Evolutionary conservation across 176 grass and related monocot genomes (phyloP), one percentile per base, ranked within the genome.

Genomic region (Oryza officinalis): DNA sequence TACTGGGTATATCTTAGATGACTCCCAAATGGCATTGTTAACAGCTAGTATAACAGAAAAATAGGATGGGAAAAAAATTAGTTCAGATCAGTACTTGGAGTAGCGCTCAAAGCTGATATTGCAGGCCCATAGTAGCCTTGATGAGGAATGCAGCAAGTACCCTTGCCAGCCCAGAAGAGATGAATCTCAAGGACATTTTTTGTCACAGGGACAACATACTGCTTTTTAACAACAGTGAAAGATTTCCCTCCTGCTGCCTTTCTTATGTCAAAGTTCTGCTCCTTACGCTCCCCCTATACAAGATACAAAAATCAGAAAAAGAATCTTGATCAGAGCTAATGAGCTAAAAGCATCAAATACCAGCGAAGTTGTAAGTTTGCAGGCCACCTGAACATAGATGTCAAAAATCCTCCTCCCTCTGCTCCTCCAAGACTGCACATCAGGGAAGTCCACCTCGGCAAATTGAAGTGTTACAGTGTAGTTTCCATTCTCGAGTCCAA

Each of bases 91-190:
- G 11, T 90, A 90, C 88, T 35, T 35, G 33, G 33, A 35, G 88
- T 84, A 66, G 77, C 88, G 78, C 95, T 97, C 54, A 97, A 90
- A 79, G 92, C 90, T 13, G 92, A 94, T 64, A 97, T 81, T 9
- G 84, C 86, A 71, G 88, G 86, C 0, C 90, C 94, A 15, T 97
- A 94, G 82, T 87, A 90, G 71, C 92, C 92, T 85, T 92, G 84
- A 33, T 5, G 46, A 71, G 90, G 92, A 81, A 89, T 74, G 79
- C 94, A 97, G 54, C 90, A 97, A 85, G 94, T 97, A 23, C 94
- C 94, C 83, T 94, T 97, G n/a, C 94, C 94, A 80, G 94, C 90
- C 94, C 92, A 97, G 75, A 97, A 97, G 70, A 97, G 91, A 91
- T 97, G 94, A 83, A 97, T 90, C 80, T 97, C 94, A 13, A 97